Base-by-base conservation (phyloP, 495 filamentous ascomycete species). In the Hypomontagnella submonticulosa region DNA sequence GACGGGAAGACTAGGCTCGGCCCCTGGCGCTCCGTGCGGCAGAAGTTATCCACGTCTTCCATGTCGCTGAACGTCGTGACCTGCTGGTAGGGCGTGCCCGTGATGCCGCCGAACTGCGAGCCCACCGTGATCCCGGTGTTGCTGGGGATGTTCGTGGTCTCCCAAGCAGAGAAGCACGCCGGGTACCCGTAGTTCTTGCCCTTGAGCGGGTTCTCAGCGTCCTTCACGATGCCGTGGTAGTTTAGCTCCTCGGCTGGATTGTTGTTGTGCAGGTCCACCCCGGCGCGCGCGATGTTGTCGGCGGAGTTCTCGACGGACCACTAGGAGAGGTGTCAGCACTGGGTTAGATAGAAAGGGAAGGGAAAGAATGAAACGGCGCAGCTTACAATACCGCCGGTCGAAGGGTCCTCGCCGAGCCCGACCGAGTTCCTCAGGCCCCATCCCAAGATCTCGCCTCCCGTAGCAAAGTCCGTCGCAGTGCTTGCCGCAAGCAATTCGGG, bases 171-270 rank as follows among this genome's bases (percentile, higher is more conserved):
- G 40, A 85, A 85, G 70, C 88, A 90, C 12, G 75, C 75, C 4
- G 88, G 89, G 61, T 90, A 90, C 4, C 87, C 87, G 61, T 80
- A 86, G 61, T 88, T 87, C 30, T 71, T 70, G 1, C 74, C 76
- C 30, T 77, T 73, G 12, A 73, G 41, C 1, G 73, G 57, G 47
- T 79, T 79, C 8, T 73, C 76, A 23, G 84, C 81, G 51, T 79
- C 77, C 18, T 79, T 75, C 11, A 90, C 71, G 47, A 79, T 78
- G 1, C 88, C 89, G 43, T 87, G 87, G 73, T 81, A 90, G 71
- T 89, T 90, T 54, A 89, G 65, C 66, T 89, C 87, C 70, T 90
- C 89, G 4, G 84, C 89, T 0, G 89, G 89, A 63, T 89, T 90
- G 50, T 89, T 77, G 58, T 84, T 74, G 64, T 89, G 86, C 42